Percentiles rank a stretch among this genome's conserved stretches.
Conservation (phyloP, 192 early-diverging fungal genomes). For the Entomortierella lignicola region DNA sequence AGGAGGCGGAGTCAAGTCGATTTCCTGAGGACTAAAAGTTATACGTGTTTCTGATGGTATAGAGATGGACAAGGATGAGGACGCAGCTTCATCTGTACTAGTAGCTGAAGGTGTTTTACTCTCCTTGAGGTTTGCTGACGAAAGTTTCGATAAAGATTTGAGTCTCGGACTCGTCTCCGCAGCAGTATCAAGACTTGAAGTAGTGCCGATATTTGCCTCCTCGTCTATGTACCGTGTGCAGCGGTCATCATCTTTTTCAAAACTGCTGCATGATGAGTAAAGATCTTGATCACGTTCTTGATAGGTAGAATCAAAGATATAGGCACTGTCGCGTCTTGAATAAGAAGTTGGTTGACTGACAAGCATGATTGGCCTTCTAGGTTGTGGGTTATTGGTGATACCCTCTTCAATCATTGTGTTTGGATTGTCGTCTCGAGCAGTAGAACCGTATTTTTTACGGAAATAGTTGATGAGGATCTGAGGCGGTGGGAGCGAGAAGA, state of each 20-base stretch:
- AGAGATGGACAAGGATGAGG: constrained; percentile 10
- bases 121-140: background rate
- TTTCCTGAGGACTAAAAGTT: background rate
- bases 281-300: background rate
- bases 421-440: constrained; percentile 27
- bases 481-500: constrained; percentile 47
- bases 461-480: constrained; percentile 31
- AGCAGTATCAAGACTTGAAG: constrained; percentile 20
- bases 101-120: background rate
- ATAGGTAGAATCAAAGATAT: constrained; percentile 7
- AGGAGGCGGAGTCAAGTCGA: background rate
- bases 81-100: background rate
- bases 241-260: constrained; percentile 2
- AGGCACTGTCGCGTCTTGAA: constrained; percentile 6
- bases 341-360: constrained; percentile 9
- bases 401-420: constrained; percentile 50
- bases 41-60: background rate
- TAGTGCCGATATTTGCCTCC: constrained; percentile 11
- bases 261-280: background rate
- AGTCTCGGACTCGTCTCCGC: constrained; percentile 6
- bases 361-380: constrained; percentile 32
- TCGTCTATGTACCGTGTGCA: constrained; percentile 8
- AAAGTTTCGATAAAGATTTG: background rate
- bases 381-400: constrained; percentile 46
- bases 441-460: constrained; percentile 23